These are phyloP conservation scores for Metschnikowia chrysomelidarum DNA, from an alignment of 805 yeast genomes.

Conservation along the genomic window DNA sequence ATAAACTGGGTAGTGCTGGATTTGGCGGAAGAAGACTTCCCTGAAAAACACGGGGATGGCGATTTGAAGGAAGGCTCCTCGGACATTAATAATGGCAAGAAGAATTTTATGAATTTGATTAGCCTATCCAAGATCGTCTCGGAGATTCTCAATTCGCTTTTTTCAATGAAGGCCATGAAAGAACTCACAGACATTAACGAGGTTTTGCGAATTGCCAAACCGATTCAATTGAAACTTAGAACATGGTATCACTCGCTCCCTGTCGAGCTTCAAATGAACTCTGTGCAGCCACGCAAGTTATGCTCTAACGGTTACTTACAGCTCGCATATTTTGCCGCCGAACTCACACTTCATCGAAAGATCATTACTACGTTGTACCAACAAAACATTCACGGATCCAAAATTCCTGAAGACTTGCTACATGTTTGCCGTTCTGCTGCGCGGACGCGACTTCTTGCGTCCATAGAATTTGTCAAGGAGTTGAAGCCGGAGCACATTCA, in stretches of 20 bases:
- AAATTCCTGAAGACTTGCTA: constrained; percentile 36
- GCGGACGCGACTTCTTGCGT: constrained; percentile 73
- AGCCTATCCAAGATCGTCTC: constrained; percentile 65
- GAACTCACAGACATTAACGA: constrained; percentile 59
- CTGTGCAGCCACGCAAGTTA: constrained; percentile 57
- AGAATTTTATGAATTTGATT: constrained; percentile 65
- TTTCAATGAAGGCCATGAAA: constrained; percentile 64
- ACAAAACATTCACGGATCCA: constrained; percentile 31
- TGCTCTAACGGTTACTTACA: constrained; percentile 79
- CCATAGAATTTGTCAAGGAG: constrained; percentile 73
- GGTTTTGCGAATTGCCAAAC: constrained; percentile 75
- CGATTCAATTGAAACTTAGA: constrained; percentile 66
- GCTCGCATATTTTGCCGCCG: constrained; percentile 85
- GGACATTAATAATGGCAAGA: constrained; percentile 69
- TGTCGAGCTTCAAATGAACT: constrained; percentile 57
- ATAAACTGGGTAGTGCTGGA: constrained; percentile 77
- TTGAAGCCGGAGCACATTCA: constrained; percentile 80
- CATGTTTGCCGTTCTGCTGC: constrained; percentile 84
- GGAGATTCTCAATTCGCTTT: constrained; percentile 70
- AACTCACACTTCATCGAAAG: constrained; percentile 78
- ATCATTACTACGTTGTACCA: constrained; percentile 56
- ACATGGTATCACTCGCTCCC: constrained; percentile 79
- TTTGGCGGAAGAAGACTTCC: constrained; percentile 73
- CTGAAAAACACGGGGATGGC: constrained; percentile 60
- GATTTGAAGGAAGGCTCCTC: constrained; percentile 56